These are phyloP conservation scores for Brassica nigra DNA, from an alignment of 345 rosid genomes.

Conservation along the genomic window DNA sequence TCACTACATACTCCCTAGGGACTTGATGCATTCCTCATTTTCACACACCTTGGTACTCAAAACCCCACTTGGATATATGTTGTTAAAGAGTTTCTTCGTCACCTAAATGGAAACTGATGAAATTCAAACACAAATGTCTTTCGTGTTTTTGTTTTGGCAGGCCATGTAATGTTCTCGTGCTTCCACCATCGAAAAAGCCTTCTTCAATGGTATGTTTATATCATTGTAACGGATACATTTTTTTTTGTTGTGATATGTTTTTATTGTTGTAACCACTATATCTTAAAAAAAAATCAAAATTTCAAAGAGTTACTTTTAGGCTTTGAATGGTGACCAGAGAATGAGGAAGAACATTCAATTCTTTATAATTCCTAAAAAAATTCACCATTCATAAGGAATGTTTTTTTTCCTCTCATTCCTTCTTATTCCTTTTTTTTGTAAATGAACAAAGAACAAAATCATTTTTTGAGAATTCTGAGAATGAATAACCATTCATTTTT, in stretches of 20 bases:
- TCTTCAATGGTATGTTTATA: neutral
- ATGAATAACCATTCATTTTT: too few relatives aligned
- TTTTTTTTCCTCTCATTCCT: too few relatives aligned
- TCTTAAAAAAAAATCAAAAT: neutral
- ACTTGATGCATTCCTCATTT: slow-evolving; percentile 35
- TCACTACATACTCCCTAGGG: slow-evolving; percentile 31
- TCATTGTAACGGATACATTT: neutral
- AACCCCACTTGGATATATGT: slow-evolving; percentile 13
- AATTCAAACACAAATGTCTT: neutral
- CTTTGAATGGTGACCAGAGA: too few relatives aligned
- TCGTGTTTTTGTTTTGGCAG: slow-evolving; percentile 23
- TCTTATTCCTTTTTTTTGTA: too few relatives aligned
- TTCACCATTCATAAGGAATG: too few relatives aligned
- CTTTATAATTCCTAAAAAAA: too few relatives aligned
- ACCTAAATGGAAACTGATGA: neutral
- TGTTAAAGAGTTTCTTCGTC: slow-evolving; percentile 11
- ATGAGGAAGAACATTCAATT: too few relatives aligned
- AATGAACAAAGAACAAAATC: too few relatives aligned
- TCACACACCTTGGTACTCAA: slow-evolving; percentile 34
- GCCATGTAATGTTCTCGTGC: slow-evolving; percentile 20
- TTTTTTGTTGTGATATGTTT: neutral
- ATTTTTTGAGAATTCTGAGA: too few relatives aligned
- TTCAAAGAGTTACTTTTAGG: neutral
- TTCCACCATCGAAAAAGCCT: neutral
- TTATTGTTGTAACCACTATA: neutral